Percentiles rank a stretch among this genome's conserved stretches.
These are phyloP conservation scores for Botryotinia convoluta DNA, from an alignment of 2,329 filamentous ascomycete species.

Conservation along the genomic window DNA sequence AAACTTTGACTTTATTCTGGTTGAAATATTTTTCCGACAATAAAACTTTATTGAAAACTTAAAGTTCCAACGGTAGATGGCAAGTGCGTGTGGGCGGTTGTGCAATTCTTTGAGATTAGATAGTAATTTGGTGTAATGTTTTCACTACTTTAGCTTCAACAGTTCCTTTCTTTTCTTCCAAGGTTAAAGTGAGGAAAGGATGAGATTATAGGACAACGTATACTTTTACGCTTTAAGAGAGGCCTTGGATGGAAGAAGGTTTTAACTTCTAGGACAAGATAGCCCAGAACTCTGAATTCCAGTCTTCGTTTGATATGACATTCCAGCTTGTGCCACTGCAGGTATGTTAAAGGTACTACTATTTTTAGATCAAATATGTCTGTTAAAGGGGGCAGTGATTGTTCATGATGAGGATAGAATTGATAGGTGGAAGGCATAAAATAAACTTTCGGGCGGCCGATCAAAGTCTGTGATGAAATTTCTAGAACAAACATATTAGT, in stretches of 20 bases:
- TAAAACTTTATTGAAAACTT: neutral
- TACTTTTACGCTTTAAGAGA: neutral
- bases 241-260: neutral
- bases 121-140: neutral
- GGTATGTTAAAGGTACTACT: neutral
- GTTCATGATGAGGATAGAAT: neutral
- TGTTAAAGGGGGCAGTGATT: neutral
- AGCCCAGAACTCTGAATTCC: neutral
- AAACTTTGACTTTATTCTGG: neutral
- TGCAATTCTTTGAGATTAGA: neutral
- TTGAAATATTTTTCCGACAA: neutral
- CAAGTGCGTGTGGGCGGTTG: too few species aligned
- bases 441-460: neutral
- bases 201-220: neutral
- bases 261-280: neutral
- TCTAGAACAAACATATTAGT: neutral
- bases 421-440: neutral
- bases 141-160: neutral
- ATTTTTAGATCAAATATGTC: neutral
- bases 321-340: neutral
- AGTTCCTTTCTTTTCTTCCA: neutral
- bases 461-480: neutral
- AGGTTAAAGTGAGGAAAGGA: neutral
- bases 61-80: neutral
- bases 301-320: neutral